These are phyloP conservation scores for Ophiobolus disseminans DNA, from an alignment of 2,329 filamentous ascomycete species.

Conservation along the genomic window DNA sequence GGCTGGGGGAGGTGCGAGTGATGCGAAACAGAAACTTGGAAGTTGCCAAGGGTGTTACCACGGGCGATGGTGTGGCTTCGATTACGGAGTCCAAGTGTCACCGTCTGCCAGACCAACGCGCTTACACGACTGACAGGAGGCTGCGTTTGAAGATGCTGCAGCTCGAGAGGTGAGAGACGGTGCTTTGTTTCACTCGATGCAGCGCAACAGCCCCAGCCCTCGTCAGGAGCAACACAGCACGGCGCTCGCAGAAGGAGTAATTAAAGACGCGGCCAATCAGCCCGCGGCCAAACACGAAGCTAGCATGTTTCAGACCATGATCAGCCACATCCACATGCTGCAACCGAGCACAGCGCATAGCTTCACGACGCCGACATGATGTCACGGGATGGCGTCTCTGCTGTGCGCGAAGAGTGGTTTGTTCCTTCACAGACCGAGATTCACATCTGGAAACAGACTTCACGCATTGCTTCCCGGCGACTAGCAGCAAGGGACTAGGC, in stretches of 20 bases:
- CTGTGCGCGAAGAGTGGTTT: too few species aligned
- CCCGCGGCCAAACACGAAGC: background rate
- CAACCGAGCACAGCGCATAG: constrained; percentile 12
- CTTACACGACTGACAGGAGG: background rate
- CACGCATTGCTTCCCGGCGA: too few species aligned
- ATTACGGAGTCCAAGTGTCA: constrained; percentile 5
- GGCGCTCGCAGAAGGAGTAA: constrained; percentile 20
- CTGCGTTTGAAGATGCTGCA: background rate
- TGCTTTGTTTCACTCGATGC: constrained; percentile 7
- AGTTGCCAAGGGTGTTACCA: constrained; percentile 23
- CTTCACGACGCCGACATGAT: too few species aligned
- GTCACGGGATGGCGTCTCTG: too few species aligned
- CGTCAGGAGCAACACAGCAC: constrained; percentile 19
- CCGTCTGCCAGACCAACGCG: constrained; percentile 7
- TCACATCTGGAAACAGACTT: too few species aligned
- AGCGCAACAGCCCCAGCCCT: constrained; percentile 5
- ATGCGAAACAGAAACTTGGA: constrained; percentile 25
- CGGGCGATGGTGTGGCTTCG: constrained; percentile 18
- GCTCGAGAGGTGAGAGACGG: constrained; percentile 7
- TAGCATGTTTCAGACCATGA: constrained; percentile 20
- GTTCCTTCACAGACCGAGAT: too few species aligned
- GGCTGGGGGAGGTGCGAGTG: constrained; percentile 20
- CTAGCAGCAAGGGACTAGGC: too few species aligned
- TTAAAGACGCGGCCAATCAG: constrained; percentile 22
- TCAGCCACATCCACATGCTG: constrained; percentile 12